phyloP scores from a whole-genome alignment of 2,329 filamentous ascomycete genomes.

The Monilinia fructicola region DNA sequence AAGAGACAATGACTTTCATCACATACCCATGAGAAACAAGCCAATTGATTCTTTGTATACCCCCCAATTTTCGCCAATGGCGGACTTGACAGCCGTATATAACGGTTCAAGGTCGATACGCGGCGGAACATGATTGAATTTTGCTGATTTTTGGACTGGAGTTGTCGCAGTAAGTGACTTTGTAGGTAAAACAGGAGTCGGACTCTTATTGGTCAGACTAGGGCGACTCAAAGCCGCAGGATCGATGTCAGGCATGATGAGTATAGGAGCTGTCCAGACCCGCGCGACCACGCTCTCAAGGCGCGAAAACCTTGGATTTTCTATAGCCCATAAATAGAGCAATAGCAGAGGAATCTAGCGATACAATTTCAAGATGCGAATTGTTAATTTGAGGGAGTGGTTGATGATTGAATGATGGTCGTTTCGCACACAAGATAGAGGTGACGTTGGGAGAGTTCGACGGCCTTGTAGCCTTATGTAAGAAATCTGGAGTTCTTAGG shows the following conservation, averaged over 20 bases:
- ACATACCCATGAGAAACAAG: constrained; percentile 62
- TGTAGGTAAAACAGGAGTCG: constrained; percentile 59
- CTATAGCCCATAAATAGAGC: constrained; percentile 37
- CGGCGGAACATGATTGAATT: constrained; percentile 62
- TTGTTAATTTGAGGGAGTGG: constrained; percentile 25
- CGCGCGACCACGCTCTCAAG: constrained; percentile 34
- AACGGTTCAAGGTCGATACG: constrained; percentile 67
- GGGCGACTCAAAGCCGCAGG: constrained; percentile 67
- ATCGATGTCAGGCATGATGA: constrained; percentile 66
- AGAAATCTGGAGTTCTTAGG: constrained; percentile 21
- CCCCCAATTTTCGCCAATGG: constrained; percentile 63
- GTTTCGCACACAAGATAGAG: constrained; percentile 22
- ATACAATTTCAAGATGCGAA: constrained; percentile 33
- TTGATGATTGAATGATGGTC: constrained; percentile 30
- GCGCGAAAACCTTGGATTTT: constrained; percentile 31
- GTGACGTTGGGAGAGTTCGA: constrained; percentile 27
- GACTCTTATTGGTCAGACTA: constrained; percentile 48
- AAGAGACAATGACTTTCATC: constrained; percentile 15
- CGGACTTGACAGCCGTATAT: constrained; percentile 60
- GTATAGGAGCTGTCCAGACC: constrained; percentile 27
- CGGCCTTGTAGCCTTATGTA: constrained; percentile 23
- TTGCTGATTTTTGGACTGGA: constrained; percentile 49
- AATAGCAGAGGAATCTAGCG: constrained; percentile 32
- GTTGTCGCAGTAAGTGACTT: constrained; percentile 58
- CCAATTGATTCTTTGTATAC: constrained; percentile 63